Conservation (phyloP, 2,329 filamentous ascomycete genomes). For the Sarocladium strictum region DNA sequence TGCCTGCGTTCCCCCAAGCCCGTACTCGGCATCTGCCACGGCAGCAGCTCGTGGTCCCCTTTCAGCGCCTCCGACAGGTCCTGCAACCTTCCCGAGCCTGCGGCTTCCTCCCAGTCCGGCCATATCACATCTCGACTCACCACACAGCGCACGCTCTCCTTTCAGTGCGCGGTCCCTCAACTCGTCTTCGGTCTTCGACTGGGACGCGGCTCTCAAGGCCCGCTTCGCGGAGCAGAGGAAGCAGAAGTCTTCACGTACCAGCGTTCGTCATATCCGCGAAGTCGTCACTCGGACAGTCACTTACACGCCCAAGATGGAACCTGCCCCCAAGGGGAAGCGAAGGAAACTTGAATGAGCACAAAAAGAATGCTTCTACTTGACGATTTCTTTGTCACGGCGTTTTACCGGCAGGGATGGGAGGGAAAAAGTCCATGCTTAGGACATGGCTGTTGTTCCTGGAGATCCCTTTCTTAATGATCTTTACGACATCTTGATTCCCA, state of each 20-base stretch:
- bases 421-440: constrained; percentile 2
- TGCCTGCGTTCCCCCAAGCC: constrained; percentile 36
- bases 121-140: constrained; percentile 62
- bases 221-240: constrained; percentile 55
- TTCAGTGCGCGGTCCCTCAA: constrained; percentile 61
- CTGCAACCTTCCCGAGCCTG: constrained; percentile 59
- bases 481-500: constrained; percentile 10
- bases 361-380: not conserved
- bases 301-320: constrained; percentile 80
- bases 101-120: constrained; percentile 73
- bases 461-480: constrained; percentile 8
- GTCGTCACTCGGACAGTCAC: constrained; percentile 93
- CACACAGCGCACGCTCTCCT: constrained; percentile 66
- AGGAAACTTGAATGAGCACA: constrained; percentile 55
- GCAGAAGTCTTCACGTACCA: constrained; percentile 53
- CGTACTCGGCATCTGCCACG: constrained; percentile 39
- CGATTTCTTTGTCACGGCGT: constrained; percentile 4
- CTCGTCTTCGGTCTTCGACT: constrained; percentile 69
- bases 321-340: constrained; percentile 88
- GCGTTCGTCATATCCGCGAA: constrained; percentile 69
- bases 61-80: constrained; percentile 54
- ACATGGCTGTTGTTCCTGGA: not conserved
- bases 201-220: constrained; percentile 65
- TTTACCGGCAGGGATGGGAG: not conserved
- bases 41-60: constrained; percentile 33